phyloP scores from a whole-genome alignment of 129 eudicot species.

The Chrysanthemum lavandulifolium region DNA sequence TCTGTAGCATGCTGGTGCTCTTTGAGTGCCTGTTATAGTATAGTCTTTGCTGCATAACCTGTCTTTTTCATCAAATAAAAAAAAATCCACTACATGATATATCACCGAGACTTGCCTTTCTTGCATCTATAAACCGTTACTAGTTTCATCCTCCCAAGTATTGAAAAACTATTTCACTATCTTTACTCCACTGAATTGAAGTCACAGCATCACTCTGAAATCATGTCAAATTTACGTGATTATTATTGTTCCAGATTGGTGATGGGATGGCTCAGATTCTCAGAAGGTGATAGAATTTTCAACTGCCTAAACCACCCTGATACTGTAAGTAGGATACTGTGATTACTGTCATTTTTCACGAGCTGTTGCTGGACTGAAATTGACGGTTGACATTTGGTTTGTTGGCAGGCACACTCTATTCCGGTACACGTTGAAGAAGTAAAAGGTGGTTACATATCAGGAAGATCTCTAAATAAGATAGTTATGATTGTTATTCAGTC shows the following conservation, averaged over 20 bases:
- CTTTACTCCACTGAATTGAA: neutral
- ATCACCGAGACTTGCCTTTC: neutral
- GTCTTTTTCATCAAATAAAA: neutral
- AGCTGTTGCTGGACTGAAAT: neutral
- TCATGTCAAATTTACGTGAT: neutral
- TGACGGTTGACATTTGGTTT: slow-evolving; percentile 29
- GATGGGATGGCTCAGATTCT: slow-evolving; percentile 95
- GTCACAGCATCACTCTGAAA: slow-evolving; percentile 18
- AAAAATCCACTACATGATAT: neutral
- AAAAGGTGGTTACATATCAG: slow-evolving; percentile 51
- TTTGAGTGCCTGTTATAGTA: neutral
- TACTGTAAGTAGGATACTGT: slow-evolving; percentile 53
- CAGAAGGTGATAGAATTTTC: slow-evolving; percentile 70
- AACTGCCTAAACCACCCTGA: slow-evolving; percentile 83
- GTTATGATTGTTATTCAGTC: slow-evolving; percentile 1
- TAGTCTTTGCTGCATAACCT: neutral
- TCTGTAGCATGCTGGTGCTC: neutral
- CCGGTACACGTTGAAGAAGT: slow-evolving; percentile 88
- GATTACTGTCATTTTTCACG: slow-evolving; percentile 10
- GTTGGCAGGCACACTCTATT: slow-evolving; percentile 74
- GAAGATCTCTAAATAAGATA: slow-evolving; percentile 10
- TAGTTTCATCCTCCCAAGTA: slow-evolving; percentile 5
- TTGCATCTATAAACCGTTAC: slow-evolving; percentile 1
- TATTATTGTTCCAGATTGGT: slow-evolving; percentile 59
- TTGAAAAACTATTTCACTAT: neutral